Percentiles rank a stretch among this genome's conserved stretches.
phyloP scores from a whole-genome alignment of 805 yeast species.

The Myxozyma geophila region DNA sequence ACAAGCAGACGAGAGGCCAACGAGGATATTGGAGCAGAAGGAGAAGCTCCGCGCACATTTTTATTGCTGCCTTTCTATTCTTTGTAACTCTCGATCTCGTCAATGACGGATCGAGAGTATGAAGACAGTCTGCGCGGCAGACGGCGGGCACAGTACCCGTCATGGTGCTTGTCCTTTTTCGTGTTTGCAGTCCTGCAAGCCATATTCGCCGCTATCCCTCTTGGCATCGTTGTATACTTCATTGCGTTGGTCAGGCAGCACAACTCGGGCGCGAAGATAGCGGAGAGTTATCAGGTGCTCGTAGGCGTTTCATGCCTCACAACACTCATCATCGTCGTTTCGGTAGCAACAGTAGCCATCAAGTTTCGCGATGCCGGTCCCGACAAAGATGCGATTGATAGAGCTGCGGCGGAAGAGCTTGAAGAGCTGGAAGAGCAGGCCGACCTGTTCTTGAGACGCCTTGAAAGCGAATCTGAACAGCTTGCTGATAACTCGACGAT shows the following conservation, averaged over 20 bases:
- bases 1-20: neutral
- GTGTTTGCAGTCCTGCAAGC: constrained; percentile 27
- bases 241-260: constrained; percentile 6
- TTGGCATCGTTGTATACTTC: constrained; percentile 26
- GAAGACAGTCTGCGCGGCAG: neutral
- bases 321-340: constrained; percentile 5
- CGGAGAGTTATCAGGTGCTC: constrained; percentile 18
- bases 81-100: neutral
- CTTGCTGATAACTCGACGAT: neutral
- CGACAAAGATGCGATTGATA: neutral
- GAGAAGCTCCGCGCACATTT: neutral
- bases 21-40: neutral
- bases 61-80: neutral
- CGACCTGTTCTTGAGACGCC: neutral
- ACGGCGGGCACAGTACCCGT: constrained; percentile 17
- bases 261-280: neutral
- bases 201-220: constrained; percentile 20
- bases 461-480: neutral
- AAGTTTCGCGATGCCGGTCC: constrained; percentile 10
- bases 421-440: constrained; percentile 13
- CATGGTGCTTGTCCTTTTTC: constrained; percentile 26
- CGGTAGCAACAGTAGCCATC: constrained; percentile 3
- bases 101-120: constrained; percentile 1
- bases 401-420: neutral
- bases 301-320: constrained; percentile 11